phyloP scores from a whole-genome alignment of 441 rosid species.

The Geranium incanum region DNA sequence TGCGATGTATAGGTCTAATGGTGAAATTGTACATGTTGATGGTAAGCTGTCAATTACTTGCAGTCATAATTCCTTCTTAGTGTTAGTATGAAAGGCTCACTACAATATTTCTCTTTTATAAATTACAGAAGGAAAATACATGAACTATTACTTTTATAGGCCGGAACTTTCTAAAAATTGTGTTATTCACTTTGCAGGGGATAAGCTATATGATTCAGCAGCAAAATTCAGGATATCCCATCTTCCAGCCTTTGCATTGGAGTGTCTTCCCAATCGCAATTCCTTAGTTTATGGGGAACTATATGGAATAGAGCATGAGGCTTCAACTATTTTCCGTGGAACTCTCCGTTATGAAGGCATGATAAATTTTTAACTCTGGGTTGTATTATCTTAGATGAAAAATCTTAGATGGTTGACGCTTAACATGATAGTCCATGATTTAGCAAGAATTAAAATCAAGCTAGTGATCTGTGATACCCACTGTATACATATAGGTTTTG shows the following conservation, averaged over 20 bases:
- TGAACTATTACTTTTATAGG: background rate
- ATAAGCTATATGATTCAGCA: slow-evolving; percentile 67
- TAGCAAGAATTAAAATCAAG: background rate
- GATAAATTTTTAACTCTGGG: slow-evolving; percentile 13
- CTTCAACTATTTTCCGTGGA: slow-evolving; percentile 81
- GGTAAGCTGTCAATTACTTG: slow-evolving; percentile 39
- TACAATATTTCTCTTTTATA: background rate
- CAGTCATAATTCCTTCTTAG: background rate
- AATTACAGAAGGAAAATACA: no score
- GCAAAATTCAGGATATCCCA: slow-evolving; percentile 49
- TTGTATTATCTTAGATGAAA: slow-evolving; percentile 1
- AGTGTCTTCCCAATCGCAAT: slow-evolving; percentile 82
- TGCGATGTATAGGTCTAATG: slow-evolving; percentile 52
- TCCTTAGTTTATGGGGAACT: slow-evolving; percentile 65
- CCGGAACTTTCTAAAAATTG: background rate
- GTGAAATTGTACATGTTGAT: slow-evolving; percentile 49
- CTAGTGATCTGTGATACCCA: background rate
- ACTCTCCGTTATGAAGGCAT: slow-evolving; percentile 90
- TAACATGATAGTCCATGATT: background rate
- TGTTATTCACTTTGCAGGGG: slow-evolving; percentile 37
- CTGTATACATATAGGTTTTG: slow-evolving; percentile 43
- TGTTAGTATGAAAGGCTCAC: background rate
- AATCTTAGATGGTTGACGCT: background rate
- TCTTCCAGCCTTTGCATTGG: slow-evolving; percentile 93
- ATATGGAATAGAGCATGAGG: slow-evolving; percentile 72